phyloP scores from a whole-genome alignment of 2,329 filamentous ascomycete genomes.

The Fusarium sp. region DNA sequence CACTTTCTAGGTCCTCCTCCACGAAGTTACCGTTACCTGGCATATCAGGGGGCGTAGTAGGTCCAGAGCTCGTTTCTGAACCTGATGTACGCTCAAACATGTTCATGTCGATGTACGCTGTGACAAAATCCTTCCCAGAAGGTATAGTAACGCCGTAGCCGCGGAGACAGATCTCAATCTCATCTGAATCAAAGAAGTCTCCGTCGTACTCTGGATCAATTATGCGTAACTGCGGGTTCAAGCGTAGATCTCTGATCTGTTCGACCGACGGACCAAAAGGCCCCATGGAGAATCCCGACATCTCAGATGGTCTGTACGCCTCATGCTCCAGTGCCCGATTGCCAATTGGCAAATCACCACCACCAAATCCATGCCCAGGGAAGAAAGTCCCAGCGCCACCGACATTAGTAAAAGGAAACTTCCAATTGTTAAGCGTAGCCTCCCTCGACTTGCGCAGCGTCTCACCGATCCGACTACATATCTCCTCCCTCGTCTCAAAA shows the following conservation, averaged over 20 bases:
- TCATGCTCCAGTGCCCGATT: neutral
- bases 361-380: neutral
- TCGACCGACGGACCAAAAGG: neutral
- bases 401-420: neutral
- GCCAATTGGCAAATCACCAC: neutral
- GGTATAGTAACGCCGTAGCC: slow-evolving; percentile 4
- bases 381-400: slow-evolving; percentile 1
- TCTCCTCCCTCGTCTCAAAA: slow-evolving; percentile 2
- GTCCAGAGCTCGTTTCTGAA: neutral
- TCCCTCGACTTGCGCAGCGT: neutral
- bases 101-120: neutral
- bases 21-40: neutral
- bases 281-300: slow-evolving; percentile 6
- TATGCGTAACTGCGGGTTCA: neutral
- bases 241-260: neutral
- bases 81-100: neutral
- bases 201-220: neutral
- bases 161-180: slow-evolving; percentile 1
- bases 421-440: neutral
- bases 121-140: neutral
- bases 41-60: neutral
- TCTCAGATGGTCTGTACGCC: neutral
- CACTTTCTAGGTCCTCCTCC: neutral
- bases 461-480: neutral
- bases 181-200: neutral